phyloP scores from a whole-genome alignment of 768 basidiomycete genomes.

The Hygrocybe punicea region DNA sequence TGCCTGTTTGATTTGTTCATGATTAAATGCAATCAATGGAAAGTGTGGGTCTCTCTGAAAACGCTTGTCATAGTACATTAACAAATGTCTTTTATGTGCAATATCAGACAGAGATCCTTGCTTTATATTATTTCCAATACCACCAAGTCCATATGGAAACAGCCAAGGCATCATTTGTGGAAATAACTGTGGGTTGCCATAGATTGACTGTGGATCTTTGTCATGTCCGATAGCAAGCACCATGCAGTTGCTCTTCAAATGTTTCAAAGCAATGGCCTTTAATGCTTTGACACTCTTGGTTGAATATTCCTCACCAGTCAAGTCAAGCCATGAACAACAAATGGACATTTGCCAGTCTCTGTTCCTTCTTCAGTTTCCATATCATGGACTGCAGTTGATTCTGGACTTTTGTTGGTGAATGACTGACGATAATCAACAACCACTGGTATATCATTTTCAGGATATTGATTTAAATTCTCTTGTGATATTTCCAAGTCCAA shows the following conservation, averaged over 20 bases:
- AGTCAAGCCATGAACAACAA: conserved; percentile 29
- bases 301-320: conserved; percentile 15
- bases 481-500: conserved; percentile 20
- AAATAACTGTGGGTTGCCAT: conserved; percentile 27
- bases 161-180: conserved; percentile 36
- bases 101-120: conserved; percentile 10
- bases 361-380: conserved; percentile 21
- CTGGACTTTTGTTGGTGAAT: conserved; percentile 4
- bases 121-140: conserved; percentile 18
- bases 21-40: conserved; percentile 28
- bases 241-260: conserved; percentile 12
- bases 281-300: conserved; percentile 9
- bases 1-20: conserved; percentile 27
- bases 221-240: conserved; percentile 22
- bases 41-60: conserved; percentile 29
- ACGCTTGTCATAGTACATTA: conserved; percentile 30
- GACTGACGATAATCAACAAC: conserved; percentile 12
- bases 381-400: conserved; percentile 15
- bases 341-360: conserved; percentile 22
- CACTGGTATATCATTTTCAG: conserved; percentile 11
- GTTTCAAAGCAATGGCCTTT: conserved; percentile 15
- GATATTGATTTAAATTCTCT: conserved; percentile 14
- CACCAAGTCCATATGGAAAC: conserved; percentile 40
- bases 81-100: conserved; percentile 19
- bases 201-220: conserved; percentile 16